Conservation (phyloP, 2,329 filamentous ascomycete genomes). For the Verticillium isaacii region DNA sequence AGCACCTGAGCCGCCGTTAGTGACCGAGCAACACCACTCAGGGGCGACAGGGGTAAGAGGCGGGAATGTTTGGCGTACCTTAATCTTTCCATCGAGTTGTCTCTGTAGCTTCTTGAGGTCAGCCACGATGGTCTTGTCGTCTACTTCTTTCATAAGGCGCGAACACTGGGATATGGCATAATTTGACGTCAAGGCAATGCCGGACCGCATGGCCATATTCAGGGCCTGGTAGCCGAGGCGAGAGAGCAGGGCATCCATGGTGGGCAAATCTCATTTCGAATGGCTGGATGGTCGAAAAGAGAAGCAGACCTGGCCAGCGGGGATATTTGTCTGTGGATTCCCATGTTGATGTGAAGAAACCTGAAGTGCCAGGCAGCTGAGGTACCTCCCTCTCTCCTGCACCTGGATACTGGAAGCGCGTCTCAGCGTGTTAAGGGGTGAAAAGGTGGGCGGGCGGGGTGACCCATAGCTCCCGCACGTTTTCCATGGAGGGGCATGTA, state of each 20-base stretch:
- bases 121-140: slow-evolving; percentile 54
- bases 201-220: slow-evolving; percentile 88
- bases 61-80: slow-evolving; percentile 38
- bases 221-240: slow-evolving; percentile 65
- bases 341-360: background rate
- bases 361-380: background rate
- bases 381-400: background rate
- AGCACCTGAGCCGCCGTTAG: slow-evolving; percentile 55
- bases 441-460: background rate
- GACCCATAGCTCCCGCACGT: background rate
- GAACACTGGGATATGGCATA: slow-evolving; percentile 83
- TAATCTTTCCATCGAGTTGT: slow-evolving; percentile 79
- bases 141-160: slow-evolving; percentile 70
- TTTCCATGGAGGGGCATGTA: background rate
- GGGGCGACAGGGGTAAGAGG: background rate
- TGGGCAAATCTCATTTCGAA: slow-evolving; percentile 15
- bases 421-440: background rate
- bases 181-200: slow-evolving; percentile 76
- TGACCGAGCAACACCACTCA: background rate
- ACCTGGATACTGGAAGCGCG: background rate
- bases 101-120: slow-evolving; percentile 70
- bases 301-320: background rate
- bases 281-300: background rate
- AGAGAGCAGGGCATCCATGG: slow-evolving; percentile 65
- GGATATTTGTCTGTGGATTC: background rate